Conservation (phyloP, 106 monocot genomes). For the Acorus calamus region DNA sequence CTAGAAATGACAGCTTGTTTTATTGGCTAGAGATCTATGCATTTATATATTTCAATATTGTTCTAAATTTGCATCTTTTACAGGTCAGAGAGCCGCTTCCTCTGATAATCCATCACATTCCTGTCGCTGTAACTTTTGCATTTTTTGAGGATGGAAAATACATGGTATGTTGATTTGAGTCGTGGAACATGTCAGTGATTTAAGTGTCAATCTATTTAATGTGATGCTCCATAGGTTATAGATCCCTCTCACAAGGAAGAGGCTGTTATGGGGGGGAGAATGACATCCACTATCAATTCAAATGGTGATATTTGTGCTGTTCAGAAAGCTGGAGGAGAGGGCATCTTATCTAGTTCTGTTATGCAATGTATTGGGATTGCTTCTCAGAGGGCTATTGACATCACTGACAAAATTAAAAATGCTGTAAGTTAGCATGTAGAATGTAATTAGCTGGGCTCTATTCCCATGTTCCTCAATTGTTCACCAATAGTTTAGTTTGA, state of each 20-base stretch:
- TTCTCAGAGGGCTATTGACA: conserved; percentile 63
- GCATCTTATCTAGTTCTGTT: conserved; percentile 42
- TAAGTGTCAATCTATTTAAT: too few relatives aligned
- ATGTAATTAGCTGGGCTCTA: background rate
- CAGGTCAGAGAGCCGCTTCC: conserved; percentile 88
- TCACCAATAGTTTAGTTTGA: too few relatives aligned
- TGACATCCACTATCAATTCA: conserved; percentile 80
- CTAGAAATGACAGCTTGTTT: background rate
- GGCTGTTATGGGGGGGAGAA: conserved; percentile 73
- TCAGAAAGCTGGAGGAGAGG: conserved; percentile 88
- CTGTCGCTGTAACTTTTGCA: conserved; percentile 91
- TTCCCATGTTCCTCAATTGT: background rate
- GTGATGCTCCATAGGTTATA: too few relatives aligned
- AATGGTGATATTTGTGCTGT: conserved; percentile 85
- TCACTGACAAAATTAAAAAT: conserved; percentile 69
- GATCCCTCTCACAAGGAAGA: conserved; percentile 90
- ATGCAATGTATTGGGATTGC: conserved; percentile 81
- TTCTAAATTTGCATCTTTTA: background rate
- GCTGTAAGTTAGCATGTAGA: conserved; percentile 37
- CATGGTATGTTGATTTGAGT: conserved; percentile 60
- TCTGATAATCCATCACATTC: conserved; percentile 81
- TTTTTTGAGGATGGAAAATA: conserved; percentile 77
- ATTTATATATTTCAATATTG: background rate
- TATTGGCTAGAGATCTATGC: background rate
- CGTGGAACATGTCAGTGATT: too few relatives aligned